Conservation (phyloP, 2,329 filamentous ascomycete species). For the Fusarium acutatum region DNA sequence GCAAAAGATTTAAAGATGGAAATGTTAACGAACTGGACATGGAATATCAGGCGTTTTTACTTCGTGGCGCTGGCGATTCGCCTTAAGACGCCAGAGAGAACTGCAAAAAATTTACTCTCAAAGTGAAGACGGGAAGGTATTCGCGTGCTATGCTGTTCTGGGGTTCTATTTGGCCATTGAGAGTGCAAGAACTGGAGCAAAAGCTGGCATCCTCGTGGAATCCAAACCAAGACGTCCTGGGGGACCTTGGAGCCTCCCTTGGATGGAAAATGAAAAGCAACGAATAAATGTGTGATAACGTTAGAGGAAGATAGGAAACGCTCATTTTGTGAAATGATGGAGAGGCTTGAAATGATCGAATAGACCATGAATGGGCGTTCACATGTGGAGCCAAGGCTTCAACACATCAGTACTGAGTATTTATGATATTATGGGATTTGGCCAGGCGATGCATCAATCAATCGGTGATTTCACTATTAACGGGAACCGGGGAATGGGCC, state of each 20-base stretch:
- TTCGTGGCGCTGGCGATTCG: rapidly evolving
- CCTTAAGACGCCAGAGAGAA: rapidly evolving
- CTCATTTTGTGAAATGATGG: neutral
- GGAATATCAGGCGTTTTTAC: neutral
- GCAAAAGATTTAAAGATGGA: neutral
- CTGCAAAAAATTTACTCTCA: too few species aligned
- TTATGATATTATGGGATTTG: neutral
- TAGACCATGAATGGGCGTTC: neutral
- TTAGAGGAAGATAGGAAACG: neutral
- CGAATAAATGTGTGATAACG: rapidly evolving
- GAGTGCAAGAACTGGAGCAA: neutral
- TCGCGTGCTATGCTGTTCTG: neutral
- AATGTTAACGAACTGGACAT: neutral
- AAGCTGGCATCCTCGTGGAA: neutral
- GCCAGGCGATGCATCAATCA: rapidly evolving
- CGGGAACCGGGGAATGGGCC: neutral
- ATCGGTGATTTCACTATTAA: neutral
- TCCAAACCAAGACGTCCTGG: neutral
- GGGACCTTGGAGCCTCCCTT: neutral
- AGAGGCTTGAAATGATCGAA: neutral
- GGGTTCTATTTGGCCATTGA: neutral
- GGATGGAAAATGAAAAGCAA: neutral
- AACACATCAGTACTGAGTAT: neutral
- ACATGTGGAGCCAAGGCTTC: neutral
- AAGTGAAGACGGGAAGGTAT: too few species aligned